Base-by-base conservation (phyloP, 73 alveolate species). In the Paramecium biaurelia region DNA sequence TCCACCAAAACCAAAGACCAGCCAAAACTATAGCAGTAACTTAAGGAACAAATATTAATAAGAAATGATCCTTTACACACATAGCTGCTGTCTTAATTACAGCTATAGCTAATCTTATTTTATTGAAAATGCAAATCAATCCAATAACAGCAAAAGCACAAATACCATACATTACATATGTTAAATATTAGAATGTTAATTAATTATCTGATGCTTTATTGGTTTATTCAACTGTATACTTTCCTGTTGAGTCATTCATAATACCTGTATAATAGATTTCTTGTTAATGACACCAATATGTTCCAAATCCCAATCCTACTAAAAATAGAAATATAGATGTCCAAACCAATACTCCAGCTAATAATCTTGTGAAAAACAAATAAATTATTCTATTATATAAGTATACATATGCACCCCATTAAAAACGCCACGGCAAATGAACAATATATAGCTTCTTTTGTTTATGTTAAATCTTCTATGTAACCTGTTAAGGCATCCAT, bases 51-150 rank as follows among this genome's bases (percentile, higher is more conserved):
- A 95, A 56, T 21, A 94, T 57, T 11, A 94, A 76, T 68, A 85
- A 53, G 89, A 94, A 87, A 20, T 84, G 94, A 58, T 93, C 92
- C 35, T 68, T 72, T 5, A 88, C 89, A 63, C 70, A 89, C 24
- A 49, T 38, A 6, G 93, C 92, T 58, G 95, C 94, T 24, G 96
- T 94, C 85, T 98, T 96, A 86, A 97, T 92, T 49, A 98, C 92
- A 7, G 99, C 99, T n/a, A 98, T 92, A 21, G 99, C 99, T 58
- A 98, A 92, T 93, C 99, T 93, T 41, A 98, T 97, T 90, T 98
- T 96, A 58, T 94, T 97, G 85, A 98, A 97, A 58, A 92, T 92
- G 45, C 92, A 93, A 30, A 72, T 30, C 45, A 93, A 74, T 57
- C 87, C 93, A 9, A 93, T 70, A 32, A 92, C n/a, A 24, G 87